Evolutionary conservation across 2,329 filamentous ascomycete genomes (phyloP).

Genomic region (Apiospora aurea): DNA sequence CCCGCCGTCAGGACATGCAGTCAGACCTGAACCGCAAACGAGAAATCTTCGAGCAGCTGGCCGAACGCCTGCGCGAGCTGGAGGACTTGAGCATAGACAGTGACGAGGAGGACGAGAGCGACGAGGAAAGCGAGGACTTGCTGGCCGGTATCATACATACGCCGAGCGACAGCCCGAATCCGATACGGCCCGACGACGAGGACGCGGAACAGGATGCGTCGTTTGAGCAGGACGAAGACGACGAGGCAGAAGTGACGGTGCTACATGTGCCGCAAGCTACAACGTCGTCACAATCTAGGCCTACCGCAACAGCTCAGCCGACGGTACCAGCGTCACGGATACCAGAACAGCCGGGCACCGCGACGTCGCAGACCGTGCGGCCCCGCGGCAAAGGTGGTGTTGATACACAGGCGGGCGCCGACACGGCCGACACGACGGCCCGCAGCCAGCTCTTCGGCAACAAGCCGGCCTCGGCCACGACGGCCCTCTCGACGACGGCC

Average conservation of each 20-base stretch:
- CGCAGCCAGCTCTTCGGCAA: conserved; percentile 55
- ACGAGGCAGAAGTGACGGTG: conserved; percentile 34
- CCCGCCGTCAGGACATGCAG: conserved; percentile 67
- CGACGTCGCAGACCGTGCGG: conserved; percentile 43
- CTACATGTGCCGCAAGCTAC: conserved; percentile 30
- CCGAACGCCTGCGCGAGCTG: conserved; percentile 72
- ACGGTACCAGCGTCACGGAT: conserved; percentile 17
- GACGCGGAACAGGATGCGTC: conserved; percentile 3
- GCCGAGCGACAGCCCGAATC: conserved; percentile 60
- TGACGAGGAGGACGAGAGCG: conserved; percentile 48
- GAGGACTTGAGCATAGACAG: conserved; percentile 63
- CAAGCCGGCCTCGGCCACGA: conserved; percentile 43
- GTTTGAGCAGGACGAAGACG: neutral
- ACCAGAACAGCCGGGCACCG: conserved; percentile 30
- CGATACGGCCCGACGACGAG: conserved; percentile 34
- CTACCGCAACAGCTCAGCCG: conserved; percentile 24
- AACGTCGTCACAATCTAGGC: neutral
- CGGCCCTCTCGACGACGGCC: conserved; percentile 51
- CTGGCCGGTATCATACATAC: conserved; percentile 62
- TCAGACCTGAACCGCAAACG: conserved; percentile 69
- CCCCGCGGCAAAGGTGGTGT: conserved; percentile 17
- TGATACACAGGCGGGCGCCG: neutral
- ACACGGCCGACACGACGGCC: conserved; percentile 32
- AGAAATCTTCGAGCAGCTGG: conserved; percentile 69
- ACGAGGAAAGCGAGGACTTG: conserved; percentile 64